Percentiles rank a stretch among this genome's conserved stretches.
Conservation (phyloP, 1,284 basidiomycete genomes). For the Puccinia horiana region DNA sequence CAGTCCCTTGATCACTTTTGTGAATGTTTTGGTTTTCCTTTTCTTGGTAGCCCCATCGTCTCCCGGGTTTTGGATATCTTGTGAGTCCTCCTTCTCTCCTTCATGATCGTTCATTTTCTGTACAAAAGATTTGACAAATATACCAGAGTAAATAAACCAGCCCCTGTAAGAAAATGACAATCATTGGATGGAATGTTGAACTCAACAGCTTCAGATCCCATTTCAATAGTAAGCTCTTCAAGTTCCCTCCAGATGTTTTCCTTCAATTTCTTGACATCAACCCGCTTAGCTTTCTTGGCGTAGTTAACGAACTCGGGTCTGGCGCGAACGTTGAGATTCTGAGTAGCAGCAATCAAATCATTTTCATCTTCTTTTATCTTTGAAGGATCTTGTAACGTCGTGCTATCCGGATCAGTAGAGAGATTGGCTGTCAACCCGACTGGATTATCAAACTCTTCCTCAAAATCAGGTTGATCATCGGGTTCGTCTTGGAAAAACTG, state of each 20-base stretch:
- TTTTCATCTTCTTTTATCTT: slow-evolving; percentile 70
- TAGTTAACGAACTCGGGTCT: slow-evolving; percentile 90
- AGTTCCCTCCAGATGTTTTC: slow-evolving; percentile 96
- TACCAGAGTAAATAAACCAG: slow-evolving; percentile 56
- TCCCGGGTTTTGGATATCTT: slow-evolving; percentile 57
- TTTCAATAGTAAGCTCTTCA: slow-evolving; percentile 68
- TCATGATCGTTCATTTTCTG: neutral
- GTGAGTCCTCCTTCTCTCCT: neutral
- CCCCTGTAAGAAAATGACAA: slow-evolving; percentile 61
- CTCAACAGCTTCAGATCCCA: slow-evolving; percentile 54
- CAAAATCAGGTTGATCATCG: slow-evolving; percentile 63
- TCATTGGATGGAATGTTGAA: neutral
- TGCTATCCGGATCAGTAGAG: slow-evolving; percentile 53
- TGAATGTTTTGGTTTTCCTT: slow-evolving; percentile 72
- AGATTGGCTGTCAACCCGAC: slow-evolving; percentile 48
- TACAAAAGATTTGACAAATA: neutral
- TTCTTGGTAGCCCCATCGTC: slow-evolving; percentile 63
- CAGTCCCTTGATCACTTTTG: slow-evolving; percentile 78
- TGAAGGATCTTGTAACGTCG: slow-evolving; percentile 55
- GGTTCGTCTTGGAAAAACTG: slow-evolving; percentile 87
- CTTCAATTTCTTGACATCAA: slow-evolving; percentile 94
- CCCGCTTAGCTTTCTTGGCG: slow-evolving; percentile 90
- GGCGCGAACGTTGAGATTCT: slow-evolving; percentile 72
- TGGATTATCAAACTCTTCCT: slow-evolving; percentile 57
- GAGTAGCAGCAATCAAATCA: slow-evolving; percentile 78